Evolutionary conservation across 75 land plant species (phyloP).

Genomic region (Pinus taeda): DNA sequence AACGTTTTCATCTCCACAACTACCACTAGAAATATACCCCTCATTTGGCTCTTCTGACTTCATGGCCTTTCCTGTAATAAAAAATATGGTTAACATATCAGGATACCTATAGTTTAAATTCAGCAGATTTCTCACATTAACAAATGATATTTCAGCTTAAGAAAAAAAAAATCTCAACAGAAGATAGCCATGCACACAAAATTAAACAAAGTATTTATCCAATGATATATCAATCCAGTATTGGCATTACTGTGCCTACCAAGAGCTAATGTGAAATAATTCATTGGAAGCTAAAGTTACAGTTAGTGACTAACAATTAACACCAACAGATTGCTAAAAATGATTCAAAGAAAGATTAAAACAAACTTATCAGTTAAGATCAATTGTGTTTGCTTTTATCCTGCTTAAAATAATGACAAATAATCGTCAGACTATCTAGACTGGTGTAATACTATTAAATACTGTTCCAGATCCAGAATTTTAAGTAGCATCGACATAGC

Average conservation of each 20-base stretch:
- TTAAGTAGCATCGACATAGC: background rate
- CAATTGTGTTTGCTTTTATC: background rate
- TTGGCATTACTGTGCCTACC: background rate
- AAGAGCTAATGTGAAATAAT: background rate
- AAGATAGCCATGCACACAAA: background rate
- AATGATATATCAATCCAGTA: background rate
- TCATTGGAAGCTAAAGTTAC: background rate
- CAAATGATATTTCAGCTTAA: background rate
- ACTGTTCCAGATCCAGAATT: background rate
- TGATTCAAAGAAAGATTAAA: background rate
- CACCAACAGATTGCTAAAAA: background rate
- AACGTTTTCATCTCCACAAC: conserved; percentile 8
- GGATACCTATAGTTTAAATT: background rate
- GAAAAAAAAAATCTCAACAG: background rate
- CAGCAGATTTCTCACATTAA: background rate
- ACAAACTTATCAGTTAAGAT: background rate
- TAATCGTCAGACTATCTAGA: background rate
- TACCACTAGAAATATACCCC: conserved; percentile 13
- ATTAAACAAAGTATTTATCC: background rate
- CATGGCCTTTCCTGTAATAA: background rate
- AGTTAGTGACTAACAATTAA: background rate
- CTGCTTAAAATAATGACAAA: background rate
- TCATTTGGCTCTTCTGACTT: conserved; percentile 11
- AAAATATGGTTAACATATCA: background rate
- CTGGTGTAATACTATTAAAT: background rate